phyloP scores from a whole-genome alignment of 2,329 filamentous ascomycete species.

The Penicillium sp. region DNA sequence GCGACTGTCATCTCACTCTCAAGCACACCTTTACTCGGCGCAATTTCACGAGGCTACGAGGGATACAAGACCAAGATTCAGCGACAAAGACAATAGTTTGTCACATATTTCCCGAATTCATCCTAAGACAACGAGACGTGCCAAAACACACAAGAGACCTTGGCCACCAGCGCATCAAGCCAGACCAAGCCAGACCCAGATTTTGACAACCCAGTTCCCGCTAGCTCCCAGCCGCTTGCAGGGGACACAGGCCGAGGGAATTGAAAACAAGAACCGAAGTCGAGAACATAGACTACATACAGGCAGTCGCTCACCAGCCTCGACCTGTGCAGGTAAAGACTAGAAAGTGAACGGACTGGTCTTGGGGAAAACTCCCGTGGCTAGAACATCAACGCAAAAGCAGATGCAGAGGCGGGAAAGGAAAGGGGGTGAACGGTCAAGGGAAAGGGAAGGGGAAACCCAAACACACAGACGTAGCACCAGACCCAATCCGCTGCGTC shows the following conservation, averaged over 20 bases:
- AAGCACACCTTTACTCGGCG: too few relatives aligned
- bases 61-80: neutral
- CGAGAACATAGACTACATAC: slow-evolving; percentile 26
- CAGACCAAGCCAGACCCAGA: neutral
- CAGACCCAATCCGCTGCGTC: neutral
- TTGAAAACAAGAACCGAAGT: slow-evolving; percentile 9
- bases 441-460: slow-evolving; percentile 4
- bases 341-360: neutral
- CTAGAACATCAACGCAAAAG: neutral
- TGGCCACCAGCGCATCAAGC: neutral
- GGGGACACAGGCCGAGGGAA: neutral
- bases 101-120: slow-evolving; percentile 9
- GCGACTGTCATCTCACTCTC: too few relatives aligned
- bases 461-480: neutral
- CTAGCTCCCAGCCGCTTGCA: neutral
- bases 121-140: slow-evolving; percentile 6
- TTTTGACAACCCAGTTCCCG: neutral
- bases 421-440: neutral
- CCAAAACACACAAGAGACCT: slow-evolving; percentile 9
- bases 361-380: neutral
- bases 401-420: neutral
- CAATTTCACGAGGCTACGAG: neutral
- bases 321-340: neutral
- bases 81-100: slow-evolving; percentile 25
- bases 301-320: slow-evolving; percentile 5